Evolutionary conservation across 2,329 filamentous ascomycete genomes (phyloP), one percentile per base, ranked within the genome.

Genomic region (Phialophora verrucosa): DNA sequence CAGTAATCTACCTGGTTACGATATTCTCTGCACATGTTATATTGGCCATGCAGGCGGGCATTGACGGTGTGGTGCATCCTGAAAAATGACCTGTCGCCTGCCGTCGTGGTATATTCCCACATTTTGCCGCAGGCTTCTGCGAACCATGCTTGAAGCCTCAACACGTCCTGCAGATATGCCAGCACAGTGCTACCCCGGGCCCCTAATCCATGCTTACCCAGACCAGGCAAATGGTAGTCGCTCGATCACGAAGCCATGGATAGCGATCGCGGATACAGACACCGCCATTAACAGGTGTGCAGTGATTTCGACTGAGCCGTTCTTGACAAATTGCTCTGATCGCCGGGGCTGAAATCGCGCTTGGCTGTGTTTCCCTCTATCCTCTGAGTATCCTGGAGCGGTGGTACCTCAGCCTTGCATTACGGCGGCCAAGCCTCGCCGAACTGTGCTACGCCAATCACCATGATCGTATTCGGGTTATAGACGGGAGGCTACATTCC

Each of bases 291-390:
- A 44, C 5, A n/a, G 17, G 38, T 17, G n/a, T 2, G 6, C 14
- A 8, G 38, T n/a, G 17, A 20, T n/a, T 44, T 44, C 7, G 17
- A 44, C 38, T 17, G 14, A n/a, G 14, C 38, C 38, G 17, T 4
- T n/a, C 20, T 51, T 51, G 20, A 23, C 49, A 51, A 51, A 51
- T 29, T 23, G 49, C 20, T 20, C 20, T 51, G 38, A 7, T 7
- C 38, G 10, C 5, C 10, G 2, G 20, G 49, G 49, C 20, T 17
- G 20, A 51, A 51, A 23, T 25, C 8, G 7, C 10, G 23, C 44
- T 51, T 51, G 49, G 49, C 49, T 51, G 49, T 51, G 49, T 51
- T 12, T 23, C 25, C 49, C n/a, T 27, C 49, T 23, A 51, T 14
- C 7, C 23, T 23, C 17, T 12, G 6, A 44, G 38, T 17, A 44